Base-by-base conservation (phyloP, 352 stramenopile genomes). In the Globisporangium echinulatum region DNA sequence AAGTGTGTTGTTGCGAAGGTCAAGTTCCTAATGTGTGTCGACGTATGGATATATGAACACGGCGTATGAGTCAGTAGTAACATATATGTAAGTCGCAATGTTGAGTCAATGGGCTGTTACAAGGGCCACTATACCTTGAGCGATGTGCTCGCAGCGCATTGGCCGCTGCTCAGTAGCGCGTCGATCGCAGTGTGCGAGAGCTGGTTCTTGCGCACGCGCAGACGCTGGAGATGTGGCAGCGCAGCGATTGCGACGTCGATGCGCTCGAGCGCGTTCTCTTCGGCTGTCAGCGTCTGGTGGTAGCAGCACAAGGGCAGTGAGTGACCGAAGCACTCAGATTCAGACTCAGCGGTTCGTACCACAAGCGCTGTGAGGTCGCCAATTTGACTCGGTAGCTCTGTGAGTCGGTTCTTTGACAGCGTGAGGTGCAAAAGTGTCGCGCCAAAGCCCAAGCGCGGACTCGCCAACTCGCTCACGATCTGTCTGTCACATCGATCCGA, bases 181-280 rank as follows among this genome's bases (percentile, higher is more conserved):
- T 83, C 61, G 9, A 91, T 62, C 1, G 67, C 72, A 14, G 75
- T 61, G 7, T 67, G 62, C 7, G 77, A 76, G 15, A 94, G 69
- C 44, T 78, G 71, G 50, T 94, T 92, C 60, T 94, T 94, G 5
- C 79, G 75, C 42, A 92, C 52, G 43, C 79, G 81, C 42, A 94
- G 59, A 2, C 87, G 64, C 42, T 87, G 67, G 7, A 94, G 70
- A 5, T 70, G 67, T 44, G 69, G 69, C 14, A 94, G 66, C 17
- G 55, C 47, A 43, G 68, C 69, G 37, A 92, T 73, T 0, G 67
- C 70, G 0, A 63, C 40, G 38, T 85, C 64, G 1, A 94, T 63
- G 49, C 59, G 64, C n/a, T 75, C 59, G 11, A 94, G 51, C 13
- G 68, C 58, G 52, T 90, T 92, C 13, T 90, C 81, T 33, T 94